These are phyloP conservation scores for Nemania sp. DNA, from an alignment of 2,329 filamentous ascomycete genomes.

Conservation along the genomic window DNA sequence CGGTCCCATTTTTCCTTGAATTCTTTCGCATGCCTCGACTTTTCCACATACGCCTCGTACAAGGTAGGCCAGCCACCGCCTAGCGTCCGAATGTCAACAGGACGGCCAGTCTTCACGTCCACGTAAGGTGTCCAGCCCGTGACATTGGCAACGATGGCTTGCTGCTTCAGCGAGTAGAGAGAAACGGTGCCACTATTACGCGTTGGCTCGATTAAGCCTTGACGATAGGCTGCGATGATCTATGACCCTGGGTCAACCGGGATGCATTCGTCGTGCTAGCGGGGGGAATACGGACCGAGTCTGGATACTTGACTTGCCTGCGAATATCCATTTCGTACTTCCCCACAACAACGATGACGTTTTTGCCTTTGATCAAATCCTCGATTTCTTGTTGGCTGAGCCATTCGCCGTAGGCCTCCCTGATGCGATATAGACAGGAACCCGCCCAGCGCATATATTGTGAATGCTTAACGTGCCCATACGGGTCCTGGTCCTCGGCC, in stretches of 20 bases:
- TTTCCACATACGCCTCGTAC: background rate
- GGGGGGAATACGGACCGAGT: background rate
- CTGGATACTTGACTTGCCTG: background rate
- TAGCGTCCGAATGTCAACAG: constrained; percentile 41
- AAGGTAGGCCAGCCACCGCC: constrained; percentile 36
- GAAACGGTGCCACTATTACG: background rate
- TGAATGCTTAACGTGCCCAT: background rate
- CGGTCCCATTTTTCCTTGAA: background rate
- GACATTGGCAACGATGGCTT: constrained; percentile 42
- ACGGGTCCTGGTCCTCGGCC: constrained; percentile 3
- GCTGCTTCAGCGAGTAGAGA: constrained; percentile 42
- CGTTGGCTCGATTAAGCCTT: background rate
- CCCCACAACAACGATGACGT: background rate
- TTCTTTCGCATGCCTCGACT: background rate
- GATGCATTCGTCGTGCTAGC: background rate
- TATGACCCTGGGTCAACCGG: background rate
- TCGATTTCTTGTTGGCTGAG: background rate
- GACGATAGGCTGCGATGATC: constrained; percentile 1
- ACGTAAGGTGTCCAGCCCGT: constrained; percentile 42
- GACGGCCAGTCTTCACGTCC: constrained; percentile 41
- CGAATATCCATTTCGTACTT: constrained; percentile 5
- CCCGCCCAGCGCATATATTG: constrained; percentile 5
- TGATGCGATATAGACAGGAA: background rate
- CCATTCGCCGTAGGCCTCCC: background rate
- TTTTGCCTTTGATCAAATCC: background rate